Evolutionary conservation across 2,329 filamentous ascomycete genomes (phyloP), one percentile per base, ranked within the genome.

Genomic region (Aspergillus luchuensis): DNA sequence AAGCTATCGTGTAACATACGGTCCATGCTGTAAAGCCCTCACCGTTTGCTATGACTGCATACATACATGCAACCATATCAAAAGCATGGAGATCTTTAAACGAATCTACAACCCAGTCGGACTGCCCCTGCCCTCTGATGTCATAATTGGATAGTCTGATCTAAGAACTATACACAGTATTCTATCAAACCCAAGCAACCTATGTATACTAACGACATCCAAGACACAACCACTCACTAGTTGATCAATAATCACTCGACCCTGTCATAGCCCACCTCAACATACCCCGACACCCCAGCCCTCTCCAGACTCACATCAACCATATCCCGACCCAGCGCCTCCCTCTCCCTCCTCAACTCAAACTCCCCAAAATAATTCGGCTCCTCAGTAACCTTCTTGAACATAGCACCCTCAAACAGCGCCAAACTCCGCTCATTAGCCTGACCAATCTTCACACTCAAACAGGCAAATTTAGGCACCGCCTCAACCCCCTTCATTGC

Each of bases 351-450:
- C 57, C 82, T 73, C 67, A 90, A 69, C 74, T 91, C 88, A 62
- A 88, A 77, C 73, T 91, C 88, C 0, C 87, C 87, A 79, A 91
- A 91, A 73, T 86, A 89, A 73, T 88, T 90, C 25, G 83, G 78
- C 57, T 77, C 76, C 23, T 78, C 79, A 0, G 71, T 71, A 8
- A 80, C 76, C 70, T 79, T 84, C 57, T 68, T 66, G 71, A 90
- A 90, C 0, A 84, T 84, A 10, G 87, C 64, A 33, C 81, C 80
- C 66, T 87, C 83, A 73, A 91, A 91, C 17, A 91, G 71, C 8
- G 71, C 73, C 57, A 89, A 76, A 69, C 87, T 89, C 21, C 79
- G 74, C 30, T 58, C 63, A 75, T 91, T 90, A 8, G 72, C 75
- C 60, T 82, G 72, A 2, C 83, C 81, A 69, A 91, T 88, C 76